A percentile compares a stretch with the other conserved stretches of the same genome.
These are phyloP conservation scores for Fusarium sp. DNA, from an alignment of 2,329 filamentous ascomycete genomes.

Conservation along the genomic window DNA sequence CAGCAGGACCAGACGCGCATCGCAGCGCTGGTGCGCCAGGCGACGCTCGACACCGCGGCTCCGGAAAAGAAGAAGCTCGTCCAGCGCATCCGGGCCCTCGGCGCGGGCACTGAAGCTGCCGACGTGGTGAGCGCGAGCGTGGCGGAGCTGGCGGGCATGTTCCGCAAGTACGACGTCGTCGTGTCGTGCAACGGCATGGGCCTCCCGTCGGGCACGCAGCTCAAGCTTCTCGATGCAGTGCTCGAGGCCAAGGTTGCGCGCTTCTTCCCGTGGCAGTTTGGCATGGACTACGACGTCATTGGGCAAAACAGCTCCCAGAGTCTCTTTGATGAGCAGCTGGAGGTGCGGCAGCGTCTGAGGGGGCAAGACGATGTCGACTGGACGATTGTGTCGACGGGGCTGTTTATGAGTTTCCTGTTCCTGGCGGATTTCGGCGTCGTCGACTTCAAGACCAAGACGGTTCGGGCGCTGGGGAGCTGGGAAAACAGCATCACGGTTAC, in stretches of 20 bases:
- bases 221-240: conserved; percentile 67
- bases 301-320: conserved; percentile 69
- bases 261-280: conserved; percentile 80
- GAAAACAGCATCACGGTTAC: conserved; percentile 72
- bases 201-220: conserved; percentile 64
- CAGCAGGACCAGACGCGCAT: conserved; percentile 50
- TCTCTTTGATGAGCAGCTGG: conserved; percentile 75
- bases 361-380: conserved; percentile 62
- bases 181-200: conserved; percentile 72
- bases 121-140: conserved; percentile 56
- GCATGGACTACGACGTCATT: conserved; percentile 75
- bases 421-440: conserved; percentile 71
- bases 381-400: conserved; percentile 74
- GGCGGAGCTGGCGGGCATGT: conserved; percentile 54
- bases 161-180: conserved; percentile 62
- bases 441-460: conserved; percentile 54
- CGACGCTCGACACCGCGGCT: conserved; percentile 55
- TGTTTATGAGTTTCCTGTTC: conserved; percentile 79
- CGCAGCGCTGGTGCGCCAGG: conserved; percentile 64
- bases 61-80: conserved; percentile 52
- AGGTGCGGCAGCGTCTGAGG: conserved; percentile 65
- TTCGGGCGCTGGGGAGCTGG: conserved; percentile 70
- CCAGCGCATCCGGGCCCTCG: conserved; percentile 50
- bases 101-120: conserved; percentile 56
- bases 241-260: conserved; percentile 60